A percentile compares a stretch with the other conserved stretches of the same genome.
Conservation (phyloP, 306 rosid species). For the Styphnolobium japonicum region DNA sequence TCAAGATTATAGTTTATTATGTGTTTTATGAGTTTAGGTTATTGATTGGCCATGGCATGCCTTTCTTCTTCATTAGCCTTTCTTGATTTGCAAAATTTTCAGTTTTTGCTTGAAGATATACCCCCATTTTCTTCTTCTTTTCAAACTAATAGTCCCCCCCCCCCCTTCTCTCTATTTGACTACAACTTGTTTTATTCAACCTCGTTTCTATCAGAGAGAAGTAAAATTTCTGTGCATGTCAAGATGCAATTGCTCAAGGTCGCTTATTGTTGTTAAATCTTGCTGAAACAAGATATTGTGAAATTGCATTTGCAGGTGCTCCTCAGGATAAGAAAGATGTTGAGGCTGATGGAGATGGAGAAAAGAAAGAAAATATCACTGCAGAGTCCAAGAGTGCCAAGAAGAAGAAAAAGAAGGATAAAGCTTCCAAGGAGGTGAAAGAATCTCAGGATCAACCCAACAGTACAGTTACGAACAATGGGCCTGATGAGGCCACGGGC, state of each 20-base stretch:
- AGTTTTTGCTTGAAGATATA: not conserved
- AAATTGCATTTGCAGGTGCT: constrained; percentile 42
- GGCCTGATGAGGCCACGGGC: constrained; percentile 37
- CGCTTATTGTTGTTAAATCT: not conserved
- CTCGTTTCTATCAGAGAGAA: not conserved
- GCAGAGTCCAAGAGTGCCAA: constrained; percentile 65
- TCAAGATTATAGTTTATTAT: not conserved
- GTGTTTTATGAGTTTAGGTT: not conserved
- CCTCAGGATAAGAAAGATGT: constrained; percentile 52
- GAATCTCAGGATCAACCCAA: constrained; percentile 62
- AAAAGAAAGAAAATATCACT: constrained; percentile 57
- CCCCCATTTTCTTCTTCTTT: not conserved
- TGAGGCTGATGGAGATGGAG: constrained; percentile 55
- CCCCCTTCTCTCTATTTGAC: not conserved
- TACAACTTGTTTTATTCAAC: not conserved
- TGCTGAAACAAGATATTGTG: not conserved
- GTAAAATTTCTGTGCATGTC: not conserved
- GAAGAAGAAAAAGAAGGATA: constrained; percentile 96
- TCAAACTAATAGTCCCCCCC: too few relatives aligned
- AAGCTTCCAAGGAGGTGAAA: constrained; percentile 71
- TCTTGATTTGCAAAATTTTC: not conserved
- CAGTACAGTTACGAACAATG: constrained; percentile 46
- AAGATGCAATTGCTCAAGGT: not conserved
- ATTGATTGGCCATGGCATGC: not conserved
- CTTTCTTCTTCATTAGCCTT: not conserved